These are phyloP conservation scores for Fusarium armeniacum DNA, from an alignment of 2,329 filamentous ascomycete genomes.

Conservation along the genomic window DNA sequence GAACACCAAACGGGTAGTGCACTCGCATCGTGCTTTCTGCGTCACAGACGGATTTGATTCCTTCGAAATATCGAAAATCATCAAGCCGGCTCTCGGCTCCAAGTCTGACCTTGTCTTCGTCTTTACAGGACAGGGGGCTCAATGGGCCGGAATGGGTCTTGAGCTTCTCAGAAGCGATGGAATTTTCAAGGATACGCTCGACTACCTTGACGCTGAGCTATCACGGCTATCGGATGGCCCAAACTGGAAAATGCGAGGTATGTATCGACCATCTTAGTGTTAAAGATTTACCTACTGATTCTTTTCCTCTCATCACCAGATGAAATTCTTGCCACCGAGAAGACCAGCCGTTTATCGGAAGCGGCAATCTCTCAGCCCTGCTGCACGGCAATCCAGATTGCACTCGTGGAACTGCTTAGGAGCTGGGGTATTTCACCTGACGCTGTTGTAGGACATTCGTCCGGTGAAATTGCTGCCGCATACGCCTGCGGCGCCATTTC, in stretches of 20 bases:
- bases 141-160: conserved; percentile 15
- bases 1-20: conserved; percentile 8
- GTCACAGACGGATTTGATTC: conserved; percentile 19
- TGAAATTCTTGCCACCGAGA: conserved; percentile 15
- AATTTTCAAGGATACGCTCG: conserved; percentile 12
- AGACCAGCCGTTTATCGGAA: conserved; percentile 10
- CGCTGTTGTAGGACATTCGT: conserved; percentile 22
- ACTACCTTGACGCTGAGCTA: conserved; percentile 17
- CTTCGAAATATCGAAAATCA: conserved; percentile 13
- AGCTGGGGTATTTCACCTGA: conserved; percentile 17
- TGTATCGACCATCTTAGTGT: conserved; percentile 1
- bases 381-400: conserved; percentile 19
- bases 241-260: conserved; percentile 15
- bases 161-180: conserved; percentile 16
- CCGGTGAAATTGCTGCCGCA: conserved; percentile 16
- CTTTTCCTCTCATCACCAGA: background rate
- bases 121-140: conserved; percentile 16
- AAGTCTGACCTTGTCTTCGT: conserved; percentile 17
- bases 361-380: conserved; percentile 17
- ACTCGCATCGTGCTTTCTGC: conserved; percentile 20
- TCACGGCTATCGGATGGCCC: conserved; percentile 14
- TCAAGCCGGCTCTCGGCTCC: conserved; percentile 13
- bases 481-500: conserved; percentile 18
- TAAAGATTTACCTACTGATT: conserved; percentile 4
- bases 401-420: conserved; percentile 14